Base-by-base conservation (phyloP, 2,329 filamentous ascomycete genomes). In the Zalaria sp. region DNA sequence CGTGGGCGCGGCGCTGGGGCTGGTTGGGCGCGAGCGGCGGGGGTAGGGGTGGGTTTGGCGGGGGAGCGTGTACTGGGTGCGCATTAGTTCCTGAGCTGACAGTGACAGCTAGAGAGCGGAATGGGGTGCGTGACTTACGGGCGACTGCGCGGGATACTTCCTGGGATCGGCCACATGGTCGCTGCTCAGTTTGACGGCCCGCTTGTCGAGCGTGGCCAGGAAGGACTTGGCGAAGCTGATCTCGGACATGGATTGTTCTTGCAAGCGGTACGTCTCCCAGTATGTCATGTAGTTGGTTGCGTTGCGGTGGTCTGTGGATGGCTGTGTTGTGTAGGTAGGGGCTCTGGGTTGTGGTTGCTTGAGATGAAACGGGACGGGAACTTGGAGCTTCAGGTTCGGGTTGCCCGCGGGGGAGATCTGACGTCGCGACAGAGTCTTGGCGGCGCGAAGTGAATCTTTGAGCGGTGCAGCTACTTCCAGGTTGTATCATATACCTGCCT, bases 111-210 rank as follows among this genome's bases (percentile, higher is more conserved):
- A 18, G 18, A 18, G 18, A 18, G 18, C 18, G 18, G 18, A 18
- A 47, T 45, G 27, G 2, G 2, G 8, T 2, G 36, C 3, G 34
- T 45, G 39, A 60, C 79, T 27, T 74, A 95, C 89, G 10, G 87
- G 81, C 49, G 78, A 72, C 47, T 83, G 77, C 26, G 82, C 68
- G 25, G 84, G 82, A 58, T 89, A 88, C 50, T 72, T 77, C 53
- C 79, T 79, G 39, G 85, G 78, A 57, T 95, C 85, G 63, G 89
- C 84, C 61, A 93, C 79, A 76, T 95, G 83, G 61, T 96, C 86
- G 49, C 83, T 70, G n/a, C 81, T 78, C 48, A 96, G 75, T 68
- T 88, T 93, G 53, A 79, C 62, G 5, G 87, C 82, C 39, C 81
- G 79, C 46, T 78, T 75, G 63, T 93, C 86, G 47, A 96, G 75